Evolutionary conservation across 2,329 filamentous ascomycete genomes (phyloP).

Genomic region (Pleurostoma richardsiae): DNA sequence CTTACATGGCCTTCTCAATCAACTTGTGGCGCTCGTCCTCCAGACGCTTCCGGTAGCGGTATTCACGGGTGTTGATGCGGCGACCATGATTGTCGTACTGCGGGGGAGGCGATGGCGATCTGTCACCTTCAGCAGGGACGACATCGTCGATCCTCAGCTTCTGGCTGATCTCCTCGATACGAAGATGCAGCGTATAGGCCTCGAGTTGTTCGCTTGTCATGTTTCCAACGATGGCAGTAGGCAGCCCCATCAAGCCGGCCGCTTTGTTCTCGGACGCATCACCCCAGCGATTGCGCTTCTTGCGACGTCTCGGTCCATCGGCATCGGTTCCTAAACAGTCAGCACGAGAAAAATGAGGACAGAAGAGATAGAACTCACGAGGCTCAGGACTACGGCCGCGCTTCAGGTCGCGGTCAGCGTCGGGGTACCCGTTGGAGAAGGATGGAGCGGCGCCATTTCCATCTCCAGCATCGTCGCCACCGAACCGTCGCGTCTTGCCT

Average conservation of each 20-base stretch:
- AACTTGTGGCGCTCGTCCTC: slow-evolving; percentile 99
- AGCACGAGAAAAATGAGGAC: too few species aligned
- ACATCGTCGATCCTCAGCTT: slow-evolving; percentile 99
- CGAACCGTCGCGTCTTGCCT: slow-evolving; percentile 77
- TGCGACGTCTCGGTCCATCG: slow-evolving; percentile 82
- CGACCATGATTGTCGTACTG: slow-evolving; percentile 99
- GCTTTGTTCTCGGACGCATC: slow-evolving; percentile 98
- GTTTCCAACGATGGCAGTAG: slow-evolving; percentile 91
- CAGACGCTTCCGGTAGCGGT: slow-evolving; percentile 94
- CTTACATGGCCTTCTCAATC: slow-evolving; percentile 95
- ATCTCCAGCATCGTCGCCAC: slow-evolving; percentile 42
- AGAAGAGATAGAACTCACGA: slow-evolving; percentile 45
- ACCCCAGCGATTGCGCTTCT: slow-evolving; percentile 99
- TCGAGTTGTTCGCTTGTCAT: slow-evolving; percentile 99
- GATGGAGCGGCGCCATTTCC: slow-evolving; percentile 9
- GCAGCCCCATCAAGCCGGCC: slow-evolving; percentile 93
- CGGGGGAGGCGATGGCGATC: slow-evolving; percentile 90
- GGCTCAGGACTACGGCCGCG: slow-evolving; percentile 89
- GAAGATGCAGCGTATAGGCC: slow-evolving; percentile 91
- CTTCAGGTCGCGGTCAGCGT: slow-evolving; percentile 55
- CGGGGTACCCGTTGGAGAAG: slow-evolving; percentile 12
- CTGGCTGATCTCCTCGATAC: slow-evolving; percentile 98
- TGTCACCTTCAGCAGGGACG: slow-evolving; percentile 87
- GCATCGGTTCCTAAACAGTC: slow-evolving; percentile 39
- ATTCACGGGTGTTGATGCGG: slow-evolving; percentile 98